Evolutionary conservation across 2,329 filamentous ascomycete genomes (phyloP), one percentile per base, ranked within the genome.

Genomic region (Penicillium sp.): DNA sequence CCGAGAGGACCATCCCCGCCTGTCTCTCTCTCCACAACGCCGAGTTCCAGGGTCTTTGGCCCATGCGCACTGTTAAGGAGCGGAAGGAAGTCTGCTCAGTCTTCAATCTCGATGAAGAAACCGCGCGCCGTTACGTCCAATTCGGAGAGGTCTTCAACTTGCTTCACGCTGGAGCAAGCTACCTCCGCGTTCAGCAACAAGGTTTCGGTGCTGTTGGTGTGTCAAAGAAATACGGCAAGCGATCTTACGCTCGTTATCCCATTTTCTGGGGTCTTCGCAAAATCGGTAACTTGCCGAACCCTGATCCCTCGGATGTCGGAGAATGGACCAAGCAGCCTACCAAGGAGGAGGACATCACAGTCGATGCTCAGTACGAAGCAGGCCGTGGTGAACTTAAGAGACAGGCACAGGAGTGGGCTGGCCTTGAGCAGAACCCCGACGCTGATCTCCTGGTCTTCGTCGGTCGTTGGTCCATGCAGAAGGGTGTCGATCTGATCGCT

Each of bases 111-210:
- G 78, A 81, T 5, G 71, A 81, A 16, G 79, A 86, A 3, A 73
- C 84, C 29, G 85, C 85, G 22, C 78, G 80, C 49, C 79, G 81
- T 39, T 88, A 88, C 65, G 82, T 88, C 4, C 86, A 88, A 62
- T 89, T 87, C 60, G 86, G 86, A 55, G 86, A 87, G 60, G 85
- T 89, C 8, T 88, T 88, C 77, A 89, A 89, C 68, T 76, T 89
- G 54, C 77, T 89, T 11, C 86, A 89, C 69, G 84, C 85, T n/a
- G 87, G 83, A 52, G 84, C 84, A 24, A 87, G 84, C 62, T 87
- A 88, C 63, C 79, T 89, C 6, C 82, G 87, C 56, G 77, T 88
- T 27, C 85, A 88, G 63, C 86, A 89, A 65, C 82, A 85, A 62
- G 87, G 87, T 8, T 88, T 87, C 57, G 86, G 86, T 59, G 86